Conservation (phyloP, 2,329 filamentous ascomycete genomes). For the Westerdykella ornata region DNA sequence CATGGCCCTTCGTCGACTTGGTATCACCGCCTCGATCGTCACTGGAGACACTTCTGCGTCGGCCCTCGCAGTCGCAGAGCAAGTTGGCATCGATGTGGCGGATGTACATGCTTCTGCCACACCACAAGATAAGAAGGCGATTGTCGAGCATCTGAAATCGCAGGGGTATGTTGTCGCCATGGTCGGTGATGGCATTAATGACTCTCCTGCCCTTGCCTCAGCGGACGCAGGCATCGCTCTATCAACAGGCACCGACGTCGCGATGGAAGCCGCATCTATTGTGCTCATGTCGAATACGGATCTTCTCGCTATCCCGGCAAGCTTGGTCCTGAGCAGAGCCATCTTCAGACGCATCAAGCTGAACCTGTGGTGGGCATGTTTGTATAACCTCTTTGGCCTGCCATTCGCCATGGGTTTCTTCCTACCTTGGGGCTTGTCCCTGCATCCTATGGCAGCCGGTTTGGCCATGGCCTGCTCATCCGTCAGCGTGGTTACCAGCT, state of each 20-base stretch:
- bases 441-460: slow-evolving; percentile 91
- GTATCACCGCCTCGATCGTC: slow-evolving; percentile 81
- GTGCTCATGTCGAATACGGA: slow-evolving; percentile 92
- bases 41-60: slow-evolving; percentile 87
- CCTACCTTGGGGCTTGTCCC: slow-evolving; percentile 75
- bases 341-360: slow-evolving; percentile 93
- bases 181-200: slow-evolving; percentile 96
- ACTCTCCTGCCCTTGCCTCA: slow-evolving; percentile 88
- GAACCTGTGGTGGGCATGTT: slow-evolving; percentile 85
- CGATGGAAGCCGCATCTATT: slow-evolving; percentile 93
- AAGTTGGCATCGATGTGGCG: slow-evolving; percentile 70
- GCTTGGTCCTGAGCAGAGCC: slow-evolving; percentile 69
- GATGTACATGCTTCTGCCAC: slow-evolving; percentile 82
- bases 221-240: slow-evolving; percentile 92
- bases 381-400: slow-evolving; percentile 85
- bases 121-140: slow-evolving; percentile 83
- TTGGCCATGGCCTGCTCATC: slow-evolving; percentile 89
- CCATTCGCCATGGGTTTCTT: slow-evolving; percentile 97
- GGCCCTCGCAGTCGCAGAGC: slow-evolving; percentile 72
- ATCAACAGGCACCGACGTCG: slow-evolving; percentile 86
- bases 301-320: slow-evolving; percentile 85
- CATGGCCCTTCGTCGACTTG: slow-evolving; percentile 73
- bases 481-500: slow-evolving; percentile 82
- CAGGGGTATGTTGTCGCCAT: slow-evolving; percentile 77
- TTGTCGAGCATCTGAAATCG: slow-evolving; percentile 70